Evolutionary conservation across 441 rosid species (phyloP).

Genomic region (Raphanus hybrid): DNA sequence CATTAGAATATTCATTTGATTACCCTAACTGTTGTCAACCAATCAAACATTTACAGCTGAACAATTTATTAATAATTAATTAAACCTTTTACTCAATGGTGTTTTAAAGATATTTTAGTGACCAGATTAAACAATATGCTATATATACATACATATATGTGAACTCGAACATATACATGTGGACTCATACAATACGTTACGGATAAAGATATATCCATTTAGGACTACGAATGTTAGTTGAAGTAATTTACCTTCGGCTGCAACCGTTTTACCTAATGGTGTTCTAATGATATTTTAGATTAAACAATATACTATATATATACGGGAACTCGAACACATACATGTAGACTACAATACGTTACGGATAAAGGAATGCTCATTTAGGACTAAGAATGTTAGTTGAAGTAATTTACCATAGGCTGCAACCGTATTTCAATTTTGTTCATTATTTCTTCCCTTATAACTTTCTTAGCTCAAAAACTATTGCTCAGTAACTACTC

Average conservation of each 20-base stretch:
- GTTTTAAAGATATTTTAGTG: too few relatives aligned
- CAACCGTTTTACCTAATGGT: slow-evolving; percentile 22
- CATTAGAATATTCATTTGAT: too few relatives aligned
- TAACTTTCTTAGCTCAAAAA: slow-evolving; percentile 11
- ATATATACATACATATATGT: neutral
- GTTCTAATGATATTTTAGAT: too few relatives aligned
- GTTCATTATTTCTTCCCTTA: slow-evolving; percentile 7
- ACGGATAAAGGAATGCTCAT: slow-evolving; percentile 11
- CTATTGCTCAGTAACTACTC: neutral
- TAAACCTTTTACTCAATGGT: too few relatives aligned
- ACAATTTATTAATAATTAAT: too few relatives aligned
- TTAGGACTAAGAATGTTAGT: slow-evolving; percentile 37
- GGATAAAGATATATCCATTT: slow-evolving; percentile 13
- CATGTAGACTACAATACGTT: slow-evolving; percentile 14
- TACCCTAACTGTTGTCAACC: too few relatives aligned
- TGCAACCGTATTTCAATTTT: slow-evolving; percentile 37
- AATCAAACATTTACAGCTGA: too few relatives aligned
- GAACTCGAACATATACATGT: slow-evolving; percentile 5
- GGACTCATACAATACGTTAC: slow-evolving; percentile 6
- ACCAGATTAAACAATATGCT: too few relatives aligned
- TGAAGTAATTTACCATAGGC: slow-evolving; percentile 33
- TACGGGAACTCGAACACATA: slow-evolving; percentile 1
- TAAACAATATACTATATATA: too few relatives aligned
- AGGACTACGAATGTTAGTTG: slow-evolving; percentile 39
- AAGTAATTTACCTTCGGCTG: slow-evolving; percentile 29